These are phyloP conservation scores for Vitis vinifera DNA, from an alignment of 164 flowering plant species.

Conservation along the genomic window ASM3070453v1 NC_081820.1:19588001-19588500, in stretches of 20 bases:
- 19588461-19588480: slow-evolving; percentile 63
- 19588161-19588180: slow-evolving; percentile 76
- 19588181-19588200: slow-evolving; percentile 72
- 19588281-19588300: slow-evolving; percentile 61
- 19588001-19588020: neutral
- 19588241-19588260: slow-evolving; percentile 75
- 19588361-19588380: slow-evolving; percentile 48
- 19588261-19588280: slow-evolving; percentile 63
- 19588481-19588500: slow-evolving; percentile 52
- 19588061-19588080: slow-evolving; percentile 81
- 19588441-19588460: slow-evolving; percentile 49
- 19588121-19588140: slow-evolving; percentile 73
- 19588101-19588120: slow-evolving; percentile 73
- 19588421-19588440: slow-evolving; percentile 35
- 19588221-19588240: slow-evolving; percentile 81
- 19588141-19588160: slow-evolving; percentile 69
- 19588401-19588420: slow-evolving; percentile 36
- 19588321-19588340: slow-evolving; percentile 72
- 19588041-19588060: slow-evolving; percentile 72
- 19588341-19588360: slow-evolving; percentile 49
- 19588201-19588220: slow-evolving; percentile 93
- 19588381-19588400: slow-evolving; percentile 56
- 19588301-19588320: slow-evolving; percentile 55
- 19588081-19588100: slow-evolving; percentile 64
- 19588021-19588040: slow-evolving; percentile 84